Conservation (phyloP, 2,329 filamentous ascomycete genomes). For the Diaporthe australafricana region DNA sequence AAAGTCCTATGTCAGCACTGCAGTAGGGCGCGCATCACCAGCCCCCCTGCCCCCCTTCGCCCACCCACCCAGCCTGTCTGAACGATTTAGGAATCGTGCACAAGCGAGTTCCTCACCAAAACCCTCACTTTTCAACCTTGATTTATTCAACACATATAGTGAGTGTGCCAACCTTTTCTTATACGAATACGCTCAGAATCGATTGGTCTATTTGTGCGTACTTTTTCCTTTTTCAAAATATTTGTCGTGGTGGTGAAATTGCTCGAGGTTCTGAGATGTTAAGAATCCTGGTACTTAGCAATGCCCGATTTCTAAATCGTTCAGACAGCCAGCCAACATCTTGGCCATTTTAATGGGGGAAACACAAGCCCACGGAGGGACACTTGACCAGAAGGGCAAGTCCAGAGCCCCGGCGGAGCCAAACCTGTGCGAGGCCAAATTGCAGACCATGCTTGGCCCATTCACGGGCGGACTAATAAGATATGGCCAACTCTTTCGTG, state of each 20-base stretch:
- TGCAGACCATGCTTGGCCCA: background rate
- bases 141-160: too few relatives aligned
- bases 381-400: background rate
- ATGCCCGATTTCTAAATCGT: too few relatives aligned
- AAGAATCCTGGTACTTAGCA: too few relatives aligned
- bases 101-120: too few relatives aligned
- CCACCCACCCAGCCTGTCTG: constrained; percentile 2
- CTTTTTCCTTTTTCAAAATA: too few relatives aligned
- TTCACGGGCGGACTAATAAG: background rate
- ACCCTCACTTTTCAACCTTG: too few relatives aligned
- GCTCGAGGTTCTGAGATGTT: too few relatives aligned
- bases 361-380: background rate
- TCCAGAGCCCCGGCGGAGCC: background rate
- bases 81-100: too few relatives aligned
- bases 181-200: too few relatives aligned
- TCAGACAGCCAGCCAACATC: background rate
- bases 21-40: constrained; percentile 24
- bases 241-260: too few relatives aligned
- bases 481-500: background rate
- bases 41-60: constrained; percentile 1
- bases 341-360: background rate
- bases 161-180: too few relatives aligned
- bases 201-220: too few relatives aligned
- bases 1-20: constrained; percentile 16
- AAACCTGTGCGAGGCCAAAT: background rate